Evolutionary conservation across 2,329 filamentous ascomycete species (phyloP).

Genomic region (Calonectria henricotiae): DNA sequence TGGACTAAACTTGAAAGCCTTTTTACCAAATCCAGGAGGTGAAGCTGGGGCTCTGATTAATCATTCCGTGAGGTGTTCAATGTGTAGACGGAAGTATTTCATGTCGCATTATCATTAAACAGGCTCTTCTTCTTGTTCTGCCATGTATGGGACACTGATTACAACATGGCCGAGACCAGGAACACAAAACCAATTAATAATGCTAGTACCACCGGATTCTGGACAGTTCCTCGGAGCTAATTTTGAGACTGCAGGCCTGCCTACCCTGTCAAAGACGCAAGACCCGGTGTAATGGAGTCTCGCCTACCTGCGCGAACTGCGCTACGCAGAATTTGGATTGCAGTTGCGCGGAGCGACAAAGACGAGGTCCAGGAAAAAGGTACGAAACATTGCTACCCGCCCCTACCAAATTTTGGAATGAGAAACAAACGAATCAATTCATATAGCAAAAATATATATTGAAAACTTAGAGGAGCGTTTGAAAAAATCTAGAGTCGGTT

Average conservation of each 20-base stretch:
- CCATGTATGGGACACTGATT: neutral
- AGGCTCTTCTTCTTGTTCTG: neutral
- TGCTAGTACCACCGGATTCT: neutral
- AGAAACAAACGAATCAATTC: neutral
- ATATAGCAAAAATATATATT: neutral
- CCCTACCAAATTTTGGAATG: neutral
- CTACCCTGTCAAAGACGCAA: constrained; percentile 14
- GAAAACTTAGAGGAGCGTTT: constrained; percentile 13
- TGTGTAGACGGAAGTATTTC: constrained; percentile 20
- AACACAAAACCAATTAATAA: constrained; percentile 2
- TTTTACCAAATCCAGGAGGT: neutral
- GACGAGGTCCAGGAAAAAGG: constrained; percentile 13
- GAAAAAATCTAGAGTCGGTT: neutral
- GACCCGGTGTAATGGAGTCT: constrained; percentile 7
- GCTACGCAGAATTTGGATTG: constrained; percentile 6
- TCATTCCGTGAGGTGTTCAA: neutral
- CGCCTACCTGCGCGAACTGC: neutral
- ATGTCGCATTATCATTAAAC: neutral
- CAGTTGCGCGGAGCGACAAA: neutral
- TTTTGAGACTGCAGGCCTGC: neutral
- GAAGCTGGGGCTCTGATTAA: neutral
- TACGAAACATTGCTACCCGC: neutral
- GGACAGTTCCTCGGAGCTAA: neutral
- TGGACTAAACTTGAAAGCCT: constrained; percentile 4
- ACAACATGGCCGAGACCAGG: neutral